Percentiles rank a stretch among this genome's conserved stretches.
phyloP scores from a whole-genome alignment of 1,139 yeast species.

The Hanseniaspora gamundiae region DNA sequence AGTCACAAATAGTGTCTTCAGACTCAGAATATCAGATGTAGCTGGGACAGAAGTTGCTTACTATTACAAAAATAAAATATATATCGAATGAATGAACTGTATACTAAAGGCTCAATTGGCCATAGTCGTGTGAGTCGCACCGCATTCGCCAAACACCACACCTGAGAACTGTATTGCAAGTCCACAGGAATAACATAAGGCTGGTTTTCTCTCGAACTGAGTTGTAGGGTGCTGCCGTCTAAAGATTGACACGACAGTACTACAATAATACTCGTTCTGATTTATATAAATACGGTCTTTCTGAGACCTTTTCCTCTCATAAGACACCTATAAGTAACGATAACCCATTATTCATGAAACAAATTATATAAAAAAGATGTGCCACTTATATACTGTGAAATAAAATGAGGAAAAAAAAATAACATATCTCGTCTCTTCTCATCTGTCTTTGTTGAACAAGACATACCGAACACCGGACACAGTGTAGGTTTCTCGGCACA shows the following conservation, averaged over 20 bases:
- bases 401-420: too few relatives aligned
- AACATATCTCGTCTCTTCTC: too few relatives aligned
- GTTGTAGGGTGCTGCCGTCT: conserved; percentile 3
- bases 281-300: conserved; percentile 1
- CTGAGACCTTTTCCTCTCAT: background rate
- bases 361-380: too few relatives aligned
- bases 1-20: background rate
- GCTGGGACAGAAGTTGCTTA: too few relatives aligned
- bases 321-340: too few relatives aligned
- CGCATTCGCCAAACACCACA: conserved; percentile 1
- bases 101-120: background rate
- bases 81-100: background rate
- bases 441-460: too few relatives aligned
- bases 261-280: conserved; percentile 4
- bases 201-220: conserved; percentile 3
- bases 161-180: background rate
- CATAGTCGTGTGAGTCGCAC: background rate
- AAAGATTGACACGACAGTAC: conserved; percentile 1
- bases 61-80: background rate
- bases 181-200: background rate
- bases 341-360: too few relatives aligned
- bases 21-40: too few relatives aligned
- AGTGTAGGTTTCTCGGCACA: too few relatives aligned
- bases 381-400: too few relatives aligned
- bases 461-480: too few relatives aligned